Evolutionary conservation across 1,284 basidiomycete species (phyloP), one percentile per base, ranked within the genome.

Genomic region (Ustilago vetiveriae): DNA sequence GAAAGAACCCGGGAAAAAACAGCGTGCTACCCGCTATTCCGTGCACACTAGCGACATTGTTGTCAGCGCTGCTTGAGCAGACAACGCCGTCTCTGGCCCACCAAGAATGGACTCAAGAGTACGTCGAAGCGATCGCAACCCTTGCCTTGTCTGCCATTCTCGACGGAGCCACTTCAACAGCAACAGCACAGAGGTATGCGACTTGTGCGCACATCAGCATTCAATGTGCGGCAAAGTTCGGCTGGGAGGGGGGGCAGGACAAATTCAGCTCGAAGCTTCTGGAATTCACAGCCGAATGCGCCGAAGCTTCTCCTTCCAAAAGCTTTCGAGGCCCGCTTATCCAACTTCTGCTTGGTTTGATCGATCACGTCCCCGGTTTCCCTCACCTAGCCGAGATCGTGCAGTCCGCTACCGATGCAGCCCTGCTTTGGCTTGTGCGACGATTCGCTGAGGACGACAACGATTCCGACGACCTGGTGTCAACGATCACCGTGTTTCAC

Each of bases 361-460:
- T 51, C 6, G 49, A 53, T 4, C 22, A 48, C 16, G 44, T 44
- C 9, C 33, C 50, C 7, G 26, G 33, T 3, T 22, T 64, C 17
- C 50, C 56, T 37, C 29, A 21, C 7, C 26, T 72, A 19, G 26
- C 37, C 9, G 45, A 53, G 13, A 37, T 58, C n/a, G 36, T 64
- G 10, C 69, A 74, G 27, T 36, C 46, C 0, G 38, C 64, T 3
- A n/a, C 69, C 19, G 65, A 74, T 14, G 54, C 64, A 16, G 46
- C 45, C 2, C 51, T 78, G 11, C 71, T 76, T 13, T 82, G 78
- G 80, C 55, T 83, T 4, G 83, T 83, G 1, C 65, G 82, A 16
- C 74, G 82, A 16, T 83, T 83, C 39, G 82, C 82, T 4, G 82
- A 83, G 35, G 82, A 83, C 47, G 70, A 59, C 29, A 67, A 59